These are phyloP conservation scores for Plasmodium chabaudi DNA, from an alignment of 169 alveolate species.

Conservation along the genomic window DNA sequence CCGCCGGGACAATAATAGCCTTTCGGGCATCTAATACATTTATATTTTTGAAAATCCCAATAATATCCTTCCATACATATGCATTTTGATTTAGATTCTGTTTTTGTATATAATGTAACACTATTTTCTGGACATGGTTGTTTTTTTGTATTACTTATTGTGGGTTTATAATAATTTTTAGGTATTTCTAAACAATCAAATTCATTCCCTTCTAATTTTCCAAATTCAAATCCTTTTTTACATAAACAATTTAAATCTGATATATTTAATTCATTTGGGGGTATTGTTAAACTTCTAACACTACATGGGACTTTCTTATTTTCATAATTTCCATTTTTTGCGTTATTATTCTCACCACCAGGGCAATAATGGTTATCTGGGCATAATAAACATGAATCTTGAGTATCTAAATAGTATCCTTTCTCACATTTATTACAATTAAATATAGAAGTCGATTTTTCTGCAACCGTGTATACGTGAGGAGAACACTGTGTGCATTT, in stretches of 20 bases:
- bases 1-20: conserved; percentile 84
- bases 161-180: conserved; percentile 73
- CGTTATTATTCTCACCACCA: conserved; percentile 70
- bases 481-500: conserved; percentile 68
- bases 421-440: conserved; percentile 77
- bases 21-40: conserved; percentile 79
- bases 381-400: conserved; percentile 77
- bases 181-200: conserved; percentile 72
- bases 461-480: conserved; percentile 60
- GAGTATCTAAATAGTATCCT: conserved; percentile 78
- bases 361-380: conserved; percentile 82
- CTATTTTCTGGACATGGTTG: conserved; percentile 81
- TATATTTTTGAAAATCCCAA: conserved; percentile 37
- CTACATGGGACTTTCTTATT: conserved; percentile 77
- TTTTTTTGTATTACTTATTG: conserved; percentile 75
- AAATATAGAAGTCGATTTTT: conserved; percentile 48
- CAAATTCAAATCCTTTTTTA: conserved; percentile 78
- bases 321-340: conserved; percentile 49
- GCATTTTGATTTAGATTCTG: conserved; percentile 30
- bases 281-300: conserved; percentile 64
- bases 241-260: conserved; percentile 80
- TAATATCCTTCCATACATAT: conserved; percentile 60
- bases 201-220: conserved; percentile 41
- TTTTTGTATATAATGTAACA: conserved; percentile 70
- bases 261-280: conserved; percentile 78